Base-by-base conservation (phyloP, 345 rosid genomes). In the Aquilaria sinensis region DNA sequence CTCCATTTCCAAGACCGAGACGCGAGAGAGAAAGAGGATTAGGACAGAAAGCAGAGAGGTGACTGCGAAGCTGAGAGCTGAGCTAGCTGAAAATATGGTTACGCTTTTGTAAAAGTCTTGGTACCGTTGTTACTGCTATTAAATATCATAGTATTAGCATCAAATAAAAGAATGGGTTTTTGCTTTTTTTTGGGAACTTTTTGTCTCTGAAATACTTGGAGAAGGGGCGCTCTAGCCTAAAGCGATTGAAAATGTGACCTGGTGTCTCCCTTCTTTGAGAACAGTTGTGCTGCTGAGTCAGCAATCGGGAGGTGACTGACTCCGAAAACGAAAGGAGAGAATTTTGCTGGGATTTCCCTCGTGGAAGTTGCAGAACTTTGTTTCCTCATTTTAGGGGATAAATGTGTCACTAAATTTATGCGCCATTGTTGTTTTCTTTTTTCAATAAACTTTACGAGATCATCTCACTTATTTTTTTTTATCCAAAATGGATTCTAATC, bases 291-390 rank as follows among this genome's bases (percentile, higher is more conserved):
- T 46, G 62, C 51, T 68, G 79, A 66, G 30, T 53, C 43, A 58
- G 77, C 65, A 63, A 79, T 66, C 61, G 77, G 72, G 70, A 32
- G 31, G 60, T 41, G 68, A 37, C 68, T 73, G 72, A 45, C 29
- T 16, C 10, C 49, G 83, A 73, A 65, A 70, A 66, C 59, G 70
- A 70, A 65, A 71, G 47, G 68, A 60, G 69, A 54, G 80, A 66
- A 61, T 50, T 46, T 2, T 11, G 16, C 37, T 10, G 61, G 33
- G 34, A 52, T 57, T 62, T 55, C 55, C 5, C 51, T 64, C 61
- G 55, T 48, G 68, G 56, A 54, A 51, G 45, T 54, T 67, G 56
- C 61, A 47, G 69, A 23, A 23, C 23, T 23, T 23, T 23, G 23
- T 23, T 23, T 23, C 23, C 23, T 23, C 23, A 23, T 23, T 23